Base-by-base conservation (phyloP, 164 flowering plant genomes). In the Tetracentron sinense region DNA sequence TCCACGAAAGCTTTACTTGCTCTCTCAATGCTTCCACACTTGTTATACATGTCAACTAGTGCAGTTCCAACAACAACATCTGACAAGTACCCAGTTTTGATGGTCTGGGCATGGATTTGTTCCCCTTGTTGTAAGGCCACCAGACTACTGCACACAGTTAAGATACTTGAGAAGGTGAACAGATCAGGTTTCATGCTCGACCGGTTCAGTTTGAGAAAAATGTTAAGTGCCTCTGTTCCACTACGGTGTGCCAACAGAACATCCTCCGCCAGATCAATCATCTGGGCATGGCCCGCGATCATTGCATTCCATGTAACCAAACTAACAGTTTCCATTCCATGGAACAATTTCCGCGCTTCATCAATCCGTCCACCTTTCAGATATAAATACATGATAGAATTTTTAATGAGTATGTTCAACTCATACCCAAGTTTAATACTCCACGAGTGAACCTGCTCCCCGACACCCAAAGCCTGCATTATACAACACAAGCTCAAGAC, bases 51-150 rank as follows among this genome's bases (percentile, higher is more conserved):
- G 63, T 83, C 82, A 31, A 92, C 81, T 25, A 90, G 68, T 48
- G 96, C 79, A 52, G 87, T 90, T 61, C 89, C 96, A 23, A 90
- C 93, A 54, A 90, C 78, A n/a, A 85, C 83, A 64, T 92, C 98
- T 1, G 92, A 78, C 42, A 85, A 64, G 75, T 75, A 77, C 48
- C 97, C 96, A 4, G 75, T 74, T 68, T 89, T 91, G 15, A 91
- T 76, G 11, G 81, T 66, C 69, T 80, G 94, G 28, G 94, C 90
- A 72, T 91, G 97, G 66, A 89, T 49, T 57, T 89, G 96, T 59
- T 87, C 92, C 55, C 96, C 97, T 67, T 87, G 93, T 62, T 82
- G 84, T 70, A 85, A 65, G 44, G 86, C 93, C 63, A 75, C 85
- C 70, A 91, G 63, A 63, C 60, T 70, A 65, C 89, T 79, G 42